Evolutionary conservation across 1,284 basidiomycete genomes (phyloP).

Genomic region (Melampsora americana): DNA sequence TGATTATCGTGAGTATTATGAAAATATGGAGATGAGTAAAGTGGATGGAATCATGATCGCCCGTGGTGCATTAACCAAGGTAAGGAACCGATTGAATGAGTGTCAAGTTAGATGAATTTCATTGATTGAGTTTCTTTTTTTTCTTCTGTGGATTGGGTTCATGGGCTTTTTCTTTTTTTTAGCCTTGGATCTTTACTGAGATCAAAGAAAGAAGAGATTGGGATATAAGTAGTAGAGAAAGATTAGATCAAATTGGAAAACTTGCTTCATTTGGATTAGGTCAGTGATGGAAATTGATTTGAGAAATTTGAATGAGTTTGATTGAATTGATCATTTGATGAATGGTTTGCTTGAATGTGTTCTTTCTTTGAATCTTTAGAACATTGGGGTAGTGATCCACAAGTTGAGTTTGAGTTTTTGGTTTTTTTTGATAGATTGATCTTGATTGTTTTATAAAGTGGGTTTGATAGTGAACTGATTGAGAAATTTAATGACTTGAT

Average conservation of each 20-base stretch:
- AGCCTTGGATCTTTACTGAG: conserved; percentile 68
- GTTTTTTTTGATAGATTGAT: too few species aligned
- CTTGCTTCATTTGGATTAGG: conserved; percentile 55
- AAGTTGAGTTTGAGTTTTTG: too few species aligned
- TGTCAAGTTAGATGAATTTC: not conserved
- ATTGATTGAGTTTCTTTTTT: too few species aligned
- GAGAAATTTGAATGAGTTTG: too few species aligned
- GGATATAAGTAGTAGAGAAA: conserved; percentile 87
- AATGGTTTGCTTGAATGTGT: too few species aligned
- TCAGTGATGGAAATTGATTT: too few species aligned
- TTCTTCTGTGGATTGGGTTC: not conserved
- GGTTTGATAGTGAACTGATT: too few species aligned
- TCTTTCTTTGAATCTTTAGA: too few species aligned
- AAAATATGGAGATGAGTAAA: conserved; percentile 69
- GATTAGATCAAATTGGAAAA: conserved; percentile 79
- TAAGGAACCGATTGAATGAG: not conserved
- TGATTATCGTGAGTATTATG: conserved; percentile 78
- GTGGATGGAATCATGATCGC: conserved; percentile 96
- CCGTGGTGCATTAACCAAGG: conserved; percentile 88
- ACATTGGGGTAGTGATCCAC: conserved; percentile 48
- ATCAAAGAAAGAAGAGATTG: conserved; percentile 86
- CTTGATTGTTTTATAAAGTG: too few species aligned
- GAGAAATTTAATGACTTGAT: too few species aligned
- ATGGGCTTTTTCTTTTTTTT: not conserved
- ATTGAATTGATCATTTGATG: not conserved